These are phyloP conservation scores for Exophiala sp. DNA, from an alignment of 2,329 filamentous ascomycete species.

Conservation along the genomic window DNA sequence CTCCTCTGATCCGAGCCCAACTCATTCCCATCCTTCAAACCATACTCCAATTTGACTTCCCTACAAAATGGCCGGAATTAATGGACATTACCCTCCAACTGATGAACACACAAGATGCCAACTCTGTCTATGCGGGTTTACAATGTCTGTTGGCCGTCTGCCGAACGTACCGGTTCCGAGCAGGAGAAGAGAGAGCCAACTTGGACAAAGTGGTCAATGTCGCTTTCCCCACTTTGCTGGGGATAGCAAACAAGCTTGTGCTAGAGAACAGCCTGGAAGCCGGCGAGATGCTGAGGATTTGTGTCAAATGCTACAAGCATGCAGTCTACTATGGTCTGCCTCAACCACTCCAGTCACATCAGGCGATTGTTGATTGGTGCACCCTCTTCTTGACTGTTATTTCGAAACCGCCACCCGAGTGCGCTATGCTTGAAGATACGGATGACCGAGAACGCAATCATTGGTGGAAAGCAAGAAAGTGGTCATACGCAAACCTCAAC, in stretches of 20 bases:
- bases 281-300: slow-evolving; percentile 91
- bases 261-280: slow-evolving; percentile 91
- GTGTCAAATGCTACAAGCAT: slow-evolving; percentile 97
- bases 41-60: slow-evolving; percentile 94
- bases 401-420: slow-evolving; percentile 75
- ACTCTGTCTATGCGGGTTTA: slow-evolving; percentile 85
- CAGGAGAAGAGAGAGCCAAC: slow-evolving; percentile 73
- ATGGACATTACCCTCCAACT: slow-evolving; percentile 89
- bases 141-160: slow-evolving; percentile 94
- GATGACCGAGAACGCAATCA: slow-evolving; percentile 89
- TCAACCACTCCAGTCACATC: slow-evolving; percentile 69
- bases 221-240: slow-evolving; percentile 81
- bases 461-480: slow-evolving; percentile 99
- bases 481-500: slow-evolving; percentile 97
- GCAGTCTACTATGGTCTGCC: slow-evolving; percentile 94
- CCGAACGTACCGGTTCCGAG: slow-evolving; percentile 92
- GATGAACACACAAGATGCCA: slow-evolving; percentile 78
- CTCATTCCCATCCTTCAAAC: slow-evolving; percentile 92
- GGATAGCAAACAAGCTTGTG: slow-evolving; percentile 83
- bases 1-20: slow-evolving; percentile 80
- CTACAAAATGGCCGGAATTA: slow-evolving; percentile 88
- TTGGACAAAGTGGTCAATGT: slow-evolving; percentile 92
- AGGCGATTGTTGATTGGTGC: slow-evolving; percentile 90
- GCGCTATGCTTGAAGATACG: slow-evolving; percentile 72
- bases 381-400: slow-evolving; percentile 90